These are phyloP conservation scores for Clavaria fumosa DNA, from an alignment of 768 basidiomycete genomes.

Conservation along the genomic window DNA sequence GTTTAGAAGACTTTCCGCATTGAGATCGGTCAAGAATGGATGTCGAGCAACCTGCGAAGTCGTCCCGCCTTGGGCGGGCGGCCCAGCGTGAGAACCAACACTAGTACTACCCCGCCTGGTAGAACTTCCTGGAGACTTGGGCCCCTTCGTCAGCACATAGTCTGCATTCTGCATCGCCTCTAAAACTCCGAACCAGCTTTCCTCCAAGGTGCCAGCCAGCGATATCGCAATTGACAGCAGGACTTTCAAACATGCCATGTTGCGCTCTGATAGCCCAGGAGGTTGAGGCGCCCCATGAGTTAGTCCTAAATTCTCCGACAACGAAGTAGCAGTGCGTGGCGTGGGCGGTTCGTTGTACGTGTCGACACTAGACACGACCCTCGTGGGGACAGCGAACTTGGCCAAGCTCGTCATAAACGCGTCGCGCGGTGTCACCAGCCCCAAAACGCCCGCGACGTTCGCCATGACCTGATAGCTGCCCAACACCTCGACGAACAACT, in stretches of 20 bases:
- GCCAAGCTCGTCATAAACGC: slow-evolving; percentile 83
- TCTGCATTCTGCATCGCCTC: slow-evolving; percentile 92
- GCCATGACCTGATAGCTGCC: slow-evolving; percentile 73
- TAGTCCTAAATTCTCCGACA: slow-evolving; percentile 59
- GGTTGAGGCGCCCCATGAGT: slow-evolving; percentile 34
- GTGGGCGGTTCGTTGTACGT: slow-evolving; percentile 35
- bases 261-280: slow-evolving; percentile 75
- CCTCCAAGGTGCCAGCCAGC: slow-evolving; percentile 73
- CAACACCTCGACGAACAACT: slow-evolving; percentile 79
- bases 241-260: slow-evolving; percentile 81
- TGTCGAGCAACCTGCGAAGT: slow-evolving; percentile 25
- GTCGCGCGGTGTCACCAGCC: slow-evolving; percentile 73
- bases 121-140: slow-evolving; percentile 19
- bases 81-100: slow-evolving; percentile 18
- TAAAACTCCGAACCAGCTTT: slow-evolving; percentile 83
- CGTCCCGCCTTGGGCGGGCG: slow-evolving; percentile 11
- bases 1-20: slow-evolving; percentile 55
- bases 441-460: slow-evolving; percentile 81
- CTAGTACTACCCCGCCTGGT: slow-evolving; percentile 29
- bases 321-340: slow-evolving; percentile 39
- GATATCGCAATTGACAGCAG: slow-evolving; percentile 63
- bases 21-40: slow-evolving; percentile 55
- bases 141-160: slow-evolving; percentile 64
- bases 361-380: slow-evolving; percentile 77
- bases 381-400: slow-evolving; percentile 84